A percentile compares a stretch with the other conserved stretches of the same genome.
Conservation (phyloP, 495 filamentous ascomycete genomes). For the Thermothielavioides terrestris region DNA sequence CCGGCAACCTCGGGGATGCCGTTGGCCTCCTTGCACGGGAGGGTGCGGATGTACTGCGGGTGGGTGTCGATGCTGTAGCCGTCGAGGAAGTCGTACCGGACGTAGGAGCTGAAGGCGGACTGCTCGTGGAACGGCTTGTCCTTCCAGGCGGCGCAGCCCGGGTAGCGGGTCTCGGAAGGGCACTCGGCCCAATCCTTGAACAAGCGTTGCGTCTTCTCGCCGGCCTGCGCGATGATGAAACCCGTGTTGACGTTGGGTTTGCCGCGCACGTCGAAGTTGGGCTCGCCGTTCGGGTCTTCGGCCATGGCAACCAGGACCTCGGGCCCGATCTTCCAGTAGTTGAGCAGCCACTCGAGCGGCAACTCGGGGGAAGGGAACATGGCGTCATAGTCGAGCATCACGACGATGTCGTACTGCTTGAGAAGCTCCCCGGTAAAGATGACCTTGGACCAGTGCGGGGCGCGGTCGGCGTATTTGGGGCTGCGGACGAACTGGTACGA, state of each 20-base stretch:
- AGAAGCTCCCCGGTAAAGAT: conserved; percentile 38
- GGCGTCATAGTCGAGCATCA: conserved; percentile 45
- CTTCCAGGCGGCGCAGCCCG: conserved; percentile 23
- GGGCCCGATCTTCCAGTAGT: conserved; percentile 41
- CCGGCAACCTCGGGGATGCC: conserved; percentile 16
- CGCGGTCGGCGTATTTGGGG: conserved; percentile 25
- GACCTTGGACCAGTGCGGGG: conserved; percentile 43
- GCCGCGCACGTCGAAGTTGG: conserved; percentile 14
- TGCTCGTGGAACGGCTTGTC: conserved; percentile 21
- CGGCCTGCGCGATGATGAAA: conserved; percentile 25
- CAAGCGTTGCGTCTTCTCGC: conserved; percentile 19
- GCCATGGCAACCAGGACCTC: conserved; percentile 40
- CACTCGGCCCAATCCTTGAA: conserved; percentile 28
- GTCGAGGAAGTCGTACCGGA: conserved; percentile 25
- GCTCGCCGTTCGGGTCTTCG: conserved; percentile 25
- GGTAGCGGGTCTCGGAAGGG: conserved; percentile 19
- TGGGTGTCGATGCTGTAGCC: conserved; percentile 19
- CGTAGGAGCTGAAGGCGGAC: conserved; percentile 22
- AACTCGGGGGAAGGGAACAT: conserved; percentile 41
- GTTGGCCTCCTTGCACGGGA: conserved; percentile 26
- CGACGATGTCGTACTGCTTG: conserved; percentile 38
- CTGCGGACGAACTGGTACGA: conserved; percentile 43
- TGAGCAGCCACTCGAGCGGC: conserved; percentile 47
- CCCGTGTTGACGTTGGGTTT: conserved; percentile 24
- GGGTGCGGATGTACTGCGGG: conserved; percentile 14